Conservation (phyloP, 345 rosid species). For the Lumnitzera littorea region DNA sequence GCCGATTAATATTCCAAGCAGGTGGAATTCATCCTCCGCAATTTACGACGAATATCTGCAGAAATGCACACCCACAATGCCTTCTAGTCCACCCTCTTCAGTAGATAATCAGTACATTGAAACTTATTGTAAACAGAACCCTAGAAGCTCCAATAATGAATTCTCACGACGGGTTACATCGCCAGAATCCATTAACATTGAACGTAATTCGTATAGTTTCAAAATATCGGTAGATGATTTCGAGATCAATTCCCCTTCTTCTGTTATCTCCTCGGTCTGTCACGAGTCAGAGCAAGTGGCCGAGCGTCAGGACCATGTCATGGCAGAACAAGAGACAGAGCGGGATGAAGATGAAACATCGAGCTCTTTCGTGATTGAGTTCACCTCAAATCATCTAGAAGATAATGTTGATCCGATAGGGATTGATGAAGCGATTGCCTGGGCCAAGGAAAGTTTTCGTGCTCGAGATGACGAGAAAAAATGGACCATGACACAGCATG, state of each 20-base stretch:
- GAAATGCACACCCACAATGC: slow-evolving; percentile 33
- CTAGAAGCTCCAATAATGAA: slow-evolving; percentile 25
- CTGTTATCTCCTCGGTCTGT: slow-evolving; percentile 66
- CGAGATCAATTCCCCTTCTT: slow-evolving; percentile 62
- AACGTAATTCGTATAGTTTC: slow-evolving; percentile 46
- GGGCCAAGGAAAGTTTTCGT: slow-evolving; percentile 62
- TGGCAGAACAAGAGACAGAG: slow-evolving; percentile 25
- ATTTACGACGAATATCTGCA: slow-evolving; percentile 23
- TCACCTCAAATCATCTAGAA: slow-evolving; percentile 51
- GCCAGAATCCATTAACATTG: slow-evolving; percentile 60
- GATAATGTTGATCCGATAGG: slow-evolving; percentile 40
- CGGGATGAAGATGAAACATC: slow-evolving; percentile 56
- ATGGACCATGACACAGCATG: slow-evolving; percentile 3
- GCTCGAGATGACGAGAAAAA: slow-evolving; percentile 17
- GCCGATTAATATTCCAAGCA: slow-evolving; percentile 68
- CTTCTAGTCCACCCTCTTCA: slow-evolving; percentile 21
- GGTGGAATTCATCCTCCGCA: slow-evolving; percentile 50
- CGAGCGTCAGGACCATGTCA: slow-evolving; percentile 1
- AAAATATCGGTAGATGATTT: slow-evolving; percentile 40
- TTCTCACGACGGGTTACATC: slow-evolving; percentile 43
- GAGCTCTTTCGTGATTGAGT: slow-evolving; percentile 86
- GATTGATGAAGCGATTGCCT: slow-evolving; percentile 61
- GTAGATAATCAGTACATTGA: slow-evolving; percentile 26
- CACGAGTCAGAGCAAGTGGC: slow-evolving; percentile 27
- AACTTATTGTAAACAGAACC: slow-evolving; percentile 18